phyloP scores from a whole-genome alignment of 1,284 basidiomycete species.

The Xerocomus cyaneibrunnescens region DNA sequence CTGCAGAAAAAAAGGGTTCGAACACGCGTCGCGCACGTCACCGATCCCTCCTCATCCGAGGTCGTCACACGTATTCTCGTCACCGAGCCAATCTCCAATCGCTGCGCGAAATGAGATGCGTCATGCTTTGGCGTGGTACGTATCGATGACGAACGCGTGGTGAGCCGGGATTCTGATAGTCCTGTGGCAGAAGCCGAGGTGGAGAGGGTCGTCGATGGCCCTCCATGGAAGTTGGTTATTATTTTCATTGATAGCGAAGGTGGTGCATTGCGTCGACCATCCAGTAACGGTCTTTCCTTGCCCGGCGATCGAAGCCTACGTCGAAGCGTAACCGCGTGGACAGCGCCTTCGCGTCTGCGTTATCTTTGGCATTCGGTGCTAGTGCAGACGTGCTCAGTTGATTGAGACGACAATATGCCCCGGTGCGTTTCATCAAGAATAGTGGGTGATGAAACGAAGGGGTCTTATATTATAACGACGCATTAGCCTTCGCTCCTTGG shows the following conservation, averaged over 20 bases:
- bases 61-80: conserved; percentile 1
- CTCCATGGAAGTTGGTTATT: conserved; percentile 2
- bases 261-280: not conserved
- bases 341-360: not conserved
- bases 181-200: conserved; percentile 8
- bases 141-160: conserved; percentile 6
- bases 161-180: not conserved
- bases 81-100: conserved; percentile 18
- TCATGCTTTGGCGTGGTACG: conserved; percentile 19
- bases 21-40: conserved; percentile 23
- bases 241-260: not conserved
- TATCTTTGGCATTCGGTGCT: not conserved
- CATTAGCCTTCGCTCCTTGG: conserved; percentile 5
- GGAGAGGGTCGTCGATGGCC: not conserved
- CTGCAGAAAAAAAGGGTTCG: not conserved
- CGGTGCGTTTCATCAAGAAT: conserved; percentile 11
- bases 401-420: not conserved
- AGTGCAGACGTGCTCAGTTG: not conserved
- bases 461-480: conserved; percentile 1
- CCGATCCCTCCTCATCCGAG: not conserved
- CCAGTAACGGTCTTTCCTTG: conserved; percentile 8
- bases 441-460: not conserved
- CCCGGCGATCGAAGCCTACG: not conserved
- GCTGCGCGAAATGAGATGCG: conserved; percentile 20
- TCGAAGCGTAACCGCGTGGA: not conserved